A percentile compares a stretch with the other conserved stretches of the same genome.
Conservation (phyloP, 2,329 filamentous ascomycete genomes). For the Botrytis cinerea region DNA sequence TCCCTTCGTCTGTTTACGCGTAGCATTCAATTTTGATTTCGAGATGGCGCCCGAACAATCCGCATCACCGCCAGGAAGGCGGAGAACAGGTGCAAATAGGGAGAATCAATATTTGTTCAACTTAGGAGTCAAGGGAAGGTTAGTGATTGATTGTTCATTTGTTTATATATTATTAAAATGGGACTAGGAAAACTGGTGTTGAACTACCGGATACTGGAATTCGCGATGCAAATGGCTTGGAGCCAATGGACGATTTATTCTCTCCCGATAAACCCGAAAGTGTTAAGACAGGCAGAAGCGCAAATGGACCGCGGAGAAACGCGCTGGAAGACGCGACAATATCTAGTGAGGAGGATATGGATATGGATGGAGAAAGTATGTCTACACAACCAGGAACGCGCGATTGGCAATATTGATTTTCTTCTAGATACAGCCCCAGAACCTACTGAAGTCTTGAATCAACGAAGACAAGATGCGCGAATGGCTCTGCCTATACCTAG, state of each 20-base stretch:
- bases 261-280: constrained; percentile 66
- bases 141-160: constrained; percentile 28
- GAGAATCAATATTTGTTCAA: constrained; percentile 52
- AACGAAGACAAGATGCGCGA: constrained; percentile 38
- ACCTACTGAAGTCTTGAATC: constrained; percentile 47
- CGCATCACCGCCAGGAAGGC: constrained; percentile 30
- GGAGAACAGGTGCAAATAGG: constrained; percentile 36
- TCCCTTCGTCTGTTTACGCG: constrained; percentile 8
- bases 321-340: constrained; percentile 46
- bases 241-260: constrained; percentile 83
- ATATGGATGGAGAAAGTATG: constrained; percentile 59
- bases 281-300: constrained; percentile 20
- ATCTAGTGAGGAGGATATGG: constrained; percentile 60
- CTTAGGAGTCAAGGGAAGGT: constrained; percentile 54
- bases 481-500: constrained; percentile 40
- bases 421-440: constrained; percentile 52
- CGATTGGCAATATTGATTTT: constrained; percentile 26
- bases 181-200: constrained; percentile 80
- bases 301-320: constrained; percentile 27
- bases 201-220: constrained; percentile 74
- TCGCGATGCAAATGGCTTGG: constrained; percentile 90
- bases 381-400: constrained; percentile 15
- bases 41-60: constrained; percentile 24
- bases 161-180: constrained; percentile 24
- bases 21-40: constrained; percentile 1